Conservation (phyloP, 441 rosid species). For the Theobroma grandiflorum region DNA sequence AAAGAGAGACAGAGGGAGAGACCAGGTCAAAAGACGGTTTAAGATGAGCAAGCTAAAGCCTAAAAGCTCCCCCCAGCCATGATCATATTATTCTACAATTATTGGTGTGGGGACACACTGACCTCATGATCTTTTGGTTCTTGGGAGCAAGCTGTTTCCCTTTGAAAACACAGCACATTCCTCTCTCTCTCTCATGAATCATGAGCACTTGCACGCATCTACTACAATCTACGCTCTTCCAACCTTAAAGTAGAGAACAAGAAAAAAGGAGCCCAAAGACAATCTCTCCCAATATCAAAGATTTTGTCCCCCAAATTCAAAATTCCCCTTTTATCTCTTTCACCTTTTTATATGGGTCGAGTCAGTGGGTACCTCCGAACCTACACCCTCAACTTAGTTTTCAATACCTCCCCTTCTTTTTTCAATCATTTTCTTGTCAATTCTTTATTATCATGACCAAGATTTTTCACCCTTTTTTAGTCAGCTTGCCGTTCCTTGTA, state of each 20-base stretch:
- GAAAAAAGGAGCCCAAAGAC: conserved; percentile 38
- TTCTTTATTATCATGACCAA: neutral
- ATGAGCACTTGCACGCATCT: conserved; percentile 46
- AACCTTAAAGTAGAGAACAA: conserved; percentile 49
- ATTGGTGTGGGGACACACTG: conserved; percentile 65
- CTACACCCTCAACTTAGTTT: neutral
- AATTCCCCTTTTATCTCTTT: conserved; percentile 34
- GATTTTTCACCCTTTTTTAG: neutral
- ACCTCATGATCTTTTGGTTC: conserved; percentile 43
- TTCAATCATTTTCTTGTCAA: neutral
- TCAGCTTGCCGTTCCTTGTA: neutral
- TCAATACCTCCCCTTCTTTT: neutral
- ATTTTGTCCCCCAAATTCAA: conserved; percentile 58
- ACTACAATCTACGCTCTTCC: conserved; percentile 34
- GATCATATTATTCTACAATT: conserved; percentile 64
- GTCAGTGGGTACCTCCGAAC: conserved; percentile 23
- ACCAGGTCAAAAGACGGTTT: conserved; percentile 47
- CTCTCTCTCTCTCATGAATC: conserved; percentile 20
- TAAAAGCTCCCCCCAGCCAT: conserved; percentile 20
- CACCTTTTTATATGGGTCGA: conserved; percentile 30
- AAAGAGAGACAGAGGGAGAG: conserved; percentile 31
- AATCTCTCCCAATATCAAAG: conserved; percentile 49
- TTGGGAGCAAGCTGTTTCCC: conserved; percentile 78
- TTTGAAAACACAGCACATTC: conserved; percentile 37
- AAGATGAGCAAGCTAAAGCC: conserved; percentile 27